A percentile compares a stretch with the other conserved stretches of the same genome.
phyloP scores from a whole-genome alignment of 768 basidiomycete species.

The Mrakia gelida region DNA sequence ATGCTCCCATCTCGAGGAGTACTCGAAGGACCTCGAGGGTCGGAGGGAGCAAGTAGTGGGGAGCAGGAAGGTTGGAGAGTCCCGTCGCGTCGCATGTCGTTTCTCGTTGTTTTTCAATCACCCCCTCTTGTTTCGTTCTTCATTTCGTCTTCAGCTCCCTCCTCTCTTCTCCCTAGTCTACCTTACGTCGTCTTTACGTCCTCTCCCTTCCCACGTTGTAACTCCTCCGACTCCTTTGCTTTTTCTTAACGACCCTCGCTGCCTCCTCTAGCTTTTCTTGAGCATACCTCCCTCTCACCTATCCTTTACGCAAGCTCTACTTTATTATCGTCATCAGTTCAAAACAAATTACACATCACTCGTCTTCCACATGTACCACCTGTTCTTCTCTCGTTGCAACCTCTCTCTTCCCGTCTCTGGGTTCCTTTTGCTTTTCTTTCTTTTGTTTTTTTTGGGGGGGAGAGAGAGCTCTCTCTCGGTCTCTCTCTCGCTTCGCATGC shows the following conservation, averaged over 20 bases:
- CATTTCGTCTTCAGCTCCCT: not conserved
- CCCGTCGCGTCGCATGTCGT: not conserved
- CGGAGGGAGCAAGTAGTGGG: not conserved
- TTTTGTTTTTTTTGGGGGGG: not conserved
- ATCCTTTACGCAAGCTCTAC: too few relatives aligned
- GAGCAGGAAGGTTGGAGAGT: too few relatives aligned
- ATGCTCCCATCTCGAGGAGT: not conserved
- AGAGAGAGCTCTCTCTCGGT: not conserved
- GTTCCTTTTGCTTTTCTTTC: not conserved
- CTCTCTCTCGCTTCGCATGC: not conserved
- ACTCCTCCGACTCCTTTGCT: not conserved
- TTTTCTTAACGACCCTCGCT: too few relatives aligned
- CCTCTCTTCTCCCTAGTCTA: too few relatives aligned
- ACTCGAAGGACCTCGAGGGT: constrained; percentile 4
- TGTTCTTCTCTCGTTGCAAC: not conserved
- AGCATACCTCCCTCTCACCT: too few relatives aligned
- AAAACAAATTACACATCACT: too few relatives aligned
- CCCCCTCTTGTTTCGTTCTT: not conserved
- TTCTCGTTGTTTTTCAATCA: not conserved
- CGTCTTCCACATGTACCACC: not conserved
- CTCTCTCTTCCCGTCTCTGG: not conserved
- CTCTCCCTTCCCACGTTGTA: not conserved
- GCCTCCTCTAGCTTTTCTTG: too few relatives aligned
- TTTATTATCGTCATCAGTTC: too few relatives aligned
- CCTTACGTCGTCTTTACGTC: not conserved